Base-by-base conservation (phyloP, 2,329 filamentous ascomycete species). In the Beauveria varroae region DNA sequence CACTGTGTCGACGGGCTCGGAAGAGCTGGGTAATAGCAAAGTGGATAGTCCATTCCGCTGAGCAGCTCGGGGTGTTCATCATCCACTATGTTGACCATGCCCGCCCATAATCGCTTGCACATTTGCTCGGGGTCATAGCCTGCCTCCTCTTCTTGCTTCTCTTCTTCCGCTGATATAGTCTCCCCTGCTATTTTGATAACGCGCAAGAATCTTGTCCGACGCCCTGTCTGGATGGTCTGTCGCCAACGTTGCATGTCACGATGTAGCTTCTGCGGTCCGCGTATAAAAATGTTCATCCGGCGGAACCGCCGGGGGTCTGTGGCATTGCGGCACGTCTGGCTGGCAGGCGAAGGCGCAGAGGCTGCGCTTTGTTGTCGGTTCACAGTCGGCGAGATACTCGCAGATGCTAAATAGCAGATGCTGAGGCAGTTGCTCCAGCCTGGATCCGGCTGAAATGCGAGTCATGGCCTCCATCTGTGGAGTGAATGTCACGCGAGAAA, bases 351-450 rank as follows among this genome's bases (percentile, higher is more conserved):
- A 50, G 57, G 57, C 57, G 30, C 50, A 54, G 57, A 60, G 16
- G 30, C 57, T 60, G 49, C 57, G 34, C 37, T 40, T 49, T 14
- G 30, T 60, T 41, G 37, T 60, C 50, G 57, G 57, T 49, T 60
- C 18, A 40, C 30, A 49, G 34, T 53, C 20, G n/a, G n/a, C 49
- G 20, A 60, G 57, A 7, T 40, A 46, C 41, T 53, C 57, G 57
- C 46, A 22, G 14, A 60, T 60, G 40, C 22, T 40, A 16, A 60
- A 0, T 1, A 60, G 49, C 26, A 60, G 3, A 53, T 52, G 16
- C 7, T 26, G 24, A 18, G 57, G 57, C 46, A 60, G 57, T 4
- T 44, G 52, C 24, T 60, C 57, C 26, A 60, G 37, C 26, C 47
- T 34, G 47, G 47, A 51, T 6, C 14, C 5, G 1, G 34, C 34